A percentile compares a stretch with the other conserved stretches of the same genome.
Evolutionary conservation across 495 filamentous ascomycete genomes (phyloP).

Genomic region (Jackrogersella multiformis): DNA sequence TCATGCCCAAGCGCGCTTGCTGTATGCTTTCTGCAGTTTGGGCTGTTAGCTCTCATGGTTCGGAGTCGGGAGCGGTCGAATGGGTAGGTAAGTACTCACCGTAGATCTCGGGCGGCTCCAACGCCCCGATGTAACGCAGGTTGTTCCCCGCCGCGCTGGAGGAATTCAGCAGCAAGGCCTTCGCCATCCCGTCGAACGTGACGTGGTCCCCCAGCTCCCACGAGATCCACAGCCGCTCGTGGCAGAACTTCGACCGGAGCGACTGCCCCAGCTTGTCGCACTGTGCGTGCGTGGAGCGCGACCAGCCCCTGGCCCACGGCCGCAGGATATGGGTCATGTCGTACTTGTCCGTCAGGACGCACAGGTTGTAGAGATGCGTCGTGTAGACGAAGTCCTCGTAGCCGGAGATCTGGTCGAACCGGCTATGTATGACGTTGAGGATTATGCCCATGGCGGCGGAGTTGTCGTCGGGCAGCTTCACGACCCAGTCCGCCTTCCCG

Average conservation of each 20-base stretch:
- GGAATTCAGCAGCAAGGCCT: constrained; percentile 18
- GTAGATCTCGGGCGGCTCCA: constrained; percentile 40
- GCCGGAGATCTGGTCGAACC: constrained; percentile 33
- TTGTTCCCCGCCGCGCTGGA: constrained; percentile 12
- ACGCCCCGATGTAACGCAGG: constrained; percentile 22
- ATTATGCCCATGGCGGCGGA: constrained; percentile 30
- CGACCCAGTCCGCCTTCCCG: constrained; percentile 33
- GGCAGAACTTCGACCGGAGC: constrained; percentile 22
- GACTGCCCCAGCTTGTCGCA: constrained; percentile 29
- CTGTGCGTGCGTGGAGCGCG: constrained; percentile 22
- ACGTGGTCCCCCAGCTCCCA: constrained; percentile 36
- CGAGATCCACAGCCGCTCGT: constrained; percentile 37
- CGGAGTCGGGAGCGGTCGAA: background rate
- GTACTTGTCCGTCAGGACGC: constrained; percentile 46
- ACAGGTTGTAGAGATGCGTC: constrained; percentile 35
- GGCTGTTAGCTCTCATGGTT: background rate
- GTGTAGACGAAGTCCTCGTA: constrained; percentile 28
- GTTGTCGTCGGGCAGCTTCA: constrained; percentile 47
- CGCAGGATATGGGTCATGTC: constrained; percentile 35
- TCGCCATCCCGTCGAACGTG: constrained; percentile 24
- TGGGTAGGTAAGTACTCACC: constrained; percentile 25
- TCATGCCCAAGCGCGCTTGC: constrained; percentile 19
- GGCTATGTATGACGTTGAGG: constrained; percentile 43
- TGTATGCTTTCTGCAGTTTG: constrained; percentile 25
- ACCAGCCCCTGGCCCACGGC: constrained; percentile 39